A percentile compares a stretch with the other conserved stretches of the same genome.
Evolutionary conservation across 2,329 filamentous ascomycete species (phyloP).

Genomic region (Aspergillus sp.): DNA sequence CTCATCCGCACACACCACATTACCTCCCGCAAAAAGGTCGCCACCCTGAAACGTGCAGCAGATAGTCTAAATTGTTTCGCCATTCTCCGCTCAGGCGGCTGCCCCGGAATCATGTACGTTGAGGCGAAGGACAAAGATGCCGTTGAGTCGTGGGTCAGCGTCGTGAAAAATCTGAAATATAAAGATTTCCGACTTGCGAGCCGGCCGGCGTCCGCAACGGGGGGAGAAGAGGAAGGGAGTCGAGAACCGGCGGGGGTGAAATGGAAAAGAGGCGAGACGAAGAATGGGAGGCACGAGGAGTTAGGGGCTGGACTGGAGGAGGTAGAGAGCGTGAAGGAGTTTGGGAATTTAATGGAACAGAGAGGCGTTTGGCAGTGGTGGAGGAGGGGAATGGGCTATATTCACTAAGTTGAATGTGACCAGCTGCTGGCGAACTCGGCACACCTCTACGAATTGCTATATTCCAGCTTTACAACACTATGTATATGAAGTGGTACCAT

Average conservation of each 20-base stretch:
- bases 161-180: conserved; percentile 66
- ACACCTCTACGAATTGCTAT: not conserved
- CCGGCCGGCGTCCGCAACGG: conserved; percentile 47
- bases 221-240: conserved; percentile 12
- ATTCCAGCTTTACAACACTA: not conserved
- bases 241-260: not conserved
- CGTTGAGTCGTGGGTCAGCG: conserved; percentile 63
- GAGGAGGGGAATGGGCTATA: conserved; percentile 64
- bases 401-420: conserved; percentile 7
- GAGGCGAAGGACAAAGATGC: conserved; percentile 56
- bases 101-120: conserved; percentile 77
- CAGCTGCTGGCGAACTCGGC: not conserved
- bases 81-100: conserved; percentile 65
- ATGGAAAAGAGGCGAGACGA: conserved; percentile 15
- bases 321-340: conserved; percentile 63
- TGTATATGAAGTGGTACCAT: not conserved
- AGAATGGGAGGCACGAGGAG: not conserved
- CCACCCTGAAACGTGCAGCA: conserved; percentile 64
- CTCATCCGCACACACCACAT: conserved; percentile 80
- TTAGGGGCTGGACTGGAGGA: conserved; percentile 51
- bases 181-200: conserved; percentile 69
- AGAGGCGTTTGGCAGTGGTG: conserved; percentile 65
- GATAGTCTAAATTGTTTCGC: conserved; percentile 61
- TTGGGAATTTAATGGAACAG: conserved; percentile 61
- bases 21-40: conserved; percentile 73